Percentiles rank a stretch among this genome's conserved stretches.
phyloP scores from a whole-genome alignment of 495 filamentous ascomycete species.

The Talaromyces proteolyticus region DNA sequence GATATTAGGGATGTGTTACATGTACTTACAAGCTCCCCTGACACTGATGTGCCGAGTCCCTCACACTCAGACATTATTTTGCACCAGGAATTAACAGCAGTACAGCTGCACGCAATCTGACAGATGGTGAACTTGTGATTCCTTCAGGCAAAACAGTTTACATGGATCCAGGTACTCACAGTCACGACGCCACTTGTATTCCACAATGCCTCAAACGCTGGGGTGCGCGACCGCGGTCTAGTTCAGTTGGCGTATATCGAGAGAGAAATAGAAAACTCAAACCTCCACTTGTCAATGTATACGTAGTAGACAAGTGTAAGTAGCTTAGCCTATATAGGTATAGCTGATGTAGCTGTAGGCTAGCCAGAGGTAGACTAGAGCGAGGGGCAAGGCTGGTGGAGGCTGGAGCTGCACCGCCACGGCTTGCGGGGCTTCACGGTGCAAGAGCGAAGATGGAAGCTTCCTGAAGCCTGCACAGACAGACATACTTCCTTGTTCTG shows the following conservation, averaged over 20 bases:
- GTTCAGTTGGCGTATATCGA: no score
- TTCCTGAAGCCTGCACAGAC: constrained; percentile 30
- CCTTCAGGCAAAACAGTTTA: constrained; percentile 16
- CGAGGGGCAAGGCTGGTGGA: background rate
- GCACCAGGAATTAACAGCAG: constrained; percentile 13
- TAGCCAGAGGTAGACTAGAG: background rate
- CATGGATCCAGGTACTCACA: constrained; percentile 10
- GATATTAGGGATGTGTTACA: constrained; percentile 14
- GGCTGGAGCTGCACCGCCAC: background rate
- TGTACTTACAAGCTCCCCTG: constrained; percentile 10
- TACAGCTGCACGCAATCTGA: constrained; percentile 1
- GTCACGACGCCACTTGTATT: constrained; percentile 10
- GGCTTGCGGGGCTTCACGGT: background rate
- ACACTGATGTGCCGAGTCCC: constrained; percentile 4
- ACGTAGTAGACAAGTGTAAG: no score
- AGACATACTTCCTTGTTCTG: no score
- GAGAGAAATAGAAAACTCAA: no score
- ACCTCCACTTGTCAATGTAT: no score
- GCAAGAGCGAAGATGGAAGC: constrained; percentile 29
- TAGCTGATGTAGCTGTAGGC: no score
- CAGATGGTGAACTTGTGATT: constrained; percentile 7
- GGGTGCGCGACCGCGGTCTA: constrained; percentile 14
- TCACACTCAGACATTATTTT: constrained; percentile 14
- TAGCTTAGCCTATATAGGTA: constrained; percentile 5
- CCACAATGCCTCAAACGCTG: constrained; percentile 9